Evolutionary conservation across 2,329 filamentous ascomycete genomes (phyloP).

Genomic region (Monosporascus sp.): DNA sequence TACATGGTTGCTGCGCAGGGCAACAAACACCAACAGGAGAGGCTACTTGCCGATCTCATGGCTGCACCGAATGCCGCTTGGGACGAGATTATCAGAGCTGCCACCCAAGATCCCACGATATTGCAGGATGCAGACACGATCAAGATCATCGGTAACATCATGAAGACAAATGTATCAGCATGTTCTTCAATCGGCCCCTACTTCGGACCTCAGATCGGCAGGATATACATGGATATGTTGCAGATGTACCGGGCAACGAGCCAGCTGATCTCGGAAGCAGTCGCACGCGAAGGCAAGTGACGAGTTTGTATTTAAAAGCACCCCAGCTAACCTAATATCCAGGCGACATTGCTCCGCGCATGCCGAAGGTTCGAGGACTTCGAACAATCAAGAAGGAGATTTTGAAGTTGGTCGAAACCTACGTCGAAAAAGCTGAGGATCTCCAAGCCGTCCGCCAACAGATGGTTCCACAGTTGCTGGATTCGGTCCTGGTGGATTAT

Average conservation of each 20-base stretch:
- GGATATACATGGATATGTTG: slow-evolving; percentile 97
- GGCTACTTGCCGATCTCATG: slow-evolving; percentile 89
- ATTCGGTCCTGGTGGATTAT: slow-evolving; percentile 92
- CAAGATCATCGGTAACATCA: slow-evolving; percentile 98
- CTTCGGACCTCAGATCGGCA: slow-evolving; percentile 96
- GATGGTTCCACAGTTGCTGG: slow-evolving; percentile 92
- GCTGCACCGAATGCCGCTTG: slow-evolving; percentile 87
- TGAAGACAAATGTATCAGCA: slow-evolving; percentile 99
- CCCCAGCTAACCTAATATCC: slow-evolving; percentile 28
- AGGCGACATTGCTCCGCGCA: slow-evolving; percentile 93
- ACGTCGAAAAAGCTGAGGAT: slow-evolving; percentile 97
- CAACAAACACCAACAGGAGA: slow-evolving; percentile 89
- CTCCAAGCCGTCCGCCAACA: slow-evolving; percentile 86
- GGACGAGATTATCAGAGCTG: slow-evolving; percentile 89
- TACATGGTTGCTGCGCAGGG: slow-evolving; percentile 99
- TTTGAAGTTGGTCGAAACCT: slow-evolving; percentile 94
- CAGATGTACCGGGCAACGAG: slow-evolving; percentile 99
- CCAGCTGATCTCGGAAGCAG: slow-evolving; percentile 87
- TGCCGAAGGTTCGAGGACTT: slow-evolving; percentile 89
- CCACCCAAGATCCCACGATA: slow-evolving; percentile 77
- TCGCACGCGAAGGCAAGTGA: slow-evolving; percentile 69
- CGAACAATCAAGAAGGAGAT: slow-evolving; percentile 99
- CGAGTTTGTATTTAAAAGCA: neutral
- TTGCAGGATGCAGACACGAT: slow-evolving; percentile 92
- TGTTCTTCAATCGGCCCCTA: slow-evolving; percentile 95